These are phyloP conservation scores for Deinandra increscens DNA, from an alignment of 129 eudicot species.

Conservation along the genomic window DNA sequence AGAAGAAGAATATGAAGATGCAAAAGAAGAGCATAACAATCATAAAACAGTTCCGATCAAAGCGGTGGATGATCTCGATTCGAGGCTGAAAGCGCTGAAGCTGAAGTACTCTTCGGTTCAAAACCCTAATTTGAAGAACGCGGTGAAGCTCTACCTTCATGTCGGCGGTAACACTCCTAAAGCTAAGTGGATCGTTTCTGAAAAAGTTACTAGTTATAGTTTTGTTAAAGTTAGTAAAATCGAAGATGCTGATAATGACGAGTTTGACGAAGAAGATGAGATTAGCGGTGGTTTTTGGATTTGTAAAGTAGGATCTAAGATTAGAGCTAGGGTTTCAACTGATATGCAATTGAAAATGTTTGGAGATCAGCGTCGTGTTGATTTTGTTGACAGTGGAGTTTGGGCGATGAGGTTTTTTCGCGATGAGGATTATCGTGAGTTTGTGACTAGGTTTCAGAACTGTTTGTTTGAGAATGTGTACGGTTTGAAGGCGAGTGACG, in stretches of 20 bases:
- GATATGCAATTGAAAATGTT: constrained; percentile 87
- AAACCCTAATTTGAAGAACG: constrained; percentile 35
- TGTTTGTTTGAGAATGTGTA: constrained; percentile 93
- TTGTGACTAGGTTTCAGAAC: constrained; percentile 60
- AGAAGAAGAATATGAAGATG: constrained; percentile 41
- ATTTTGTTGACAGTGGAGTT: constrained; percentile 72
- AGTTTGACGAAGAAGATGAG: constrained; percentile 28
- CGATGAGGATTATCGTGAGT: constrained; percentile 62
- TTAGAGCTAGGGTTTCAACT: constrained; percentile 70
- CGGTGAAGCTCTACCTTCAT: constrained; percentile 80
- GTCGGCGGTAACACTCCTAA: constrained; percentile 80
- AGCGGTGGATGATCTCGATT: constrained; percentile 61
- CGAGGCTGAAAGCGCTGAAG: constrained; percentile 58
- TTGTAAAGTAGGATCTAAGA: constrained; percentile 66
- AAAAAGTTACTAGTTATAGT: constrained; percentile 43
- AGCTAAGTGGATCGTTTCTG: constrained; percentile 80
- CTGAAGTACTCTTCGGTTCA: constrained; percentile 49
- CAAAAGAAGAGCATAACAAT: constrained; percentile 31
- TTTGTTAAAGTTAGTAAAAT: constrained; percentile 42
- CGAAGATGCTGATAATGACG: constrained; percentile 35
- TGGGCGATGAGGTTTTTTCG: constrained; percentile 79
- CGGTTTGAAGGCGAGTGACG: constrained; percentile 67
- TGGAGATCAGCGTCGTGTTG: constrained; percentile 88
- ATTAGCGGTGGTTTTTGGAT: constrained; percentile 55
- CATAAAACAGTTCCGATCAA: constrained; percentile 24